Base-by-base conservation (phyloP, 2,329 filamentous ascomycete species). In the Sarocladium oryzae region DNA sequence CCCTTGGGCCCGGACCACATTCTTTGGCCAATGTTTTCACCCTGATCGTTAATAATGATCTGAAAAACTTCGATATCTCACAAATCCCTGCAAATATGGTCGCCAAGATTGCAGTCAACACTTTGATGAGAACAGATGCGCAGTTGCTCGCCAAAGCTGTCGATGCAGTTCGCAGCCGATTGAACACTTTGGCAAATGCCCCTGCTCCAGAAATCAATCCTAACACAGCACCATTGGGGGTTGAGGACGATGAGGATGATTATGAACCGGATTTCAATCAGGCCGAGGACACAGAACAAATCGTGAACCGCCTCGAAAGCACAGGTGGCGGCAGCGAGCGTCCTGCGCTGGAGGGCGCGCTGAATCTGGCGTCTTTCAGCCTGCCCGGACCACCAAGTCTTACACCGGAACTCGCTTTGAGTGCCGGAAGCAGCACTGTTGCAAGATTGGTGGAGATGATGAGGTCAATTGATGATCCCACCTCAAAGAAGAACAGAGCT, bases 201-300 rank as follows among this genome's bases (percentile, higher is more conserved):
- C 72, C 71, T n/a, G 60, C 68, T n/a, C 66, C 71, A 1, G 69
- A 67, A 6, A 55, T 81, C 24, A 80, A 81, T 55, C 73, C 81
- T 7, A 78, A 81, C 51, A 84, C 81, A 2, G 74, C 78, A 13
- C 79, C 78, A 1, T 65, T 85, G 2, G 81, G 79, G 23, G 83
- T 88, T 3, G 83, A 86, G 6, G 90, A 86, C 5, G 91, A 96
- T 18, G 89, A 95, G 40, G 71, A 74, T 53, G 89, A 96, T 59
- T 96, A 96, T 62, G 92, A 96, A 61, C 91, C 92, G 0, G 88
- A 95, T 61, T 90, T 89, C 58, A 82, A 85, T 53, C 79, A 86
- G 8, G 81, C 83, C 32, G 89, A 95, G 65, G 84, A 89, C 57
- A 81, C 81, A 1, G 86, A 90, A 60, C 87, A 92, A 61, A 84